These are phyloP conservation scores for Floccularia luteovirens DNA, from an alignment of 768 basidiomycete genomes.

Conservation along the genomic window DNA sequence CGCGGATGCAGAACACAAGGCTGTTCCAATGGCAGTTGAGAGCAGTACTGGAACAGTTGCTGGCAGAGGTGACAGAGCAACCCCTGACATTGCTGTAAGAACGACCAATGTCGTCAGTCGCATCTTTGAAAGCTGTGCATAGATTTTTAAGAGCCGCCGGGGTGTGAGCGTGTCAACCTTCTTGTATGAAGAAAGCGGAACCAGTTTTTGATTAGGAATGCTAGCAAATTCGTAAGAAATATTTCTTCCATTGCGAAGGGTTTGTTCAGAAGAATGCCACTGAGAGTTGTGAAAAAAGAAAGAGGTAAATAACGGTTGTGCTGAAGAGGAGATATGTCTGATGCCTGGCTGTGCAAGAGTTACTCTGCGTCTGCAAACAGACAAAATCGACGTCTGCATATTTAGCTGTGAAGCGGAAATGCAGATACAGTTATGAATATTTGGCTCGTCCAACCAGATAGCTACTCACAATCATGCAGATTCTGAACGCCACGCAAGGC, in stretches of 20 bases:
- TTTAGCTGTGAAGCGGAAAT: too few species aligned
- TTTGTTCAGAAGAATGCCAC: slow-evolving; percentile 34
- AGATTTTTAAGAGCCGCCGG: slow-evolving; percentile 50
- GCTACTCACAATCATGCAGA: too few species aligned
- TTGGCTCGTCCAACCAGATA: too few species aligned
- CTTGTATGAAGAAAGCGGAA: slow-evolving; percentile 21
- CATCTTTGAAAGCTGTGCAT: slow-evolving; percentile 78
- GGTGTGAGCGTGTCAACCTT: slow-evolving; percentile 37
- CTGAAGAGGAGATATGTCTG: slow-evolving; percentile 8
- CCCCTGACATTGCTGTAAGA: slow-evolving; percentile 85
- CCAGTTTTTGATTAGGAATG: slow-evolving; percentile 8
- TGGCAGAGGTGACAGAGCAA: slow-evolving; percentile 87
- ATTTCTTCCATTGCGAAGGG: too few species aligned
- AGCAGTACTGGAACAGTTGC: slow-evolving; percentile 79
- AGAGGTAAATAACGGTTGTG: slow-evolving; percentile 31
- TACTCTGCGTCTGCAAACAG: too few species aligned
- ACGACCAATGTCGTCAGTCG: slow-evolving; percentile 80
- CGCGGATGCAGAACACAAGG: slow-evolving; percentile 87
- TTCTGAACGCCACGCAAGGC: too few species aligned
- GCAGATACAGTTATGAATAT: too few species aligned
- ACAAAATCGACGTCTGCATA: too few species aligned
- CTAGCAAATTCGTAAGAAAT: slow-evolving; percentile 6
- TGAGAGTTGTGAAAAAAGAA: slow-evolving; percentile 61
- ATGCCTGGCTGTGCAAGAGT: too few species aligned
- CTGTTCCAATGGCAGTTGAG: slow-evolving; percentile 83